These are phyloP conservation scores for Blastocystis sp. DNA, from an alignment of 352 stramenopile genomes.

Conservation along the genomic window DNA sequence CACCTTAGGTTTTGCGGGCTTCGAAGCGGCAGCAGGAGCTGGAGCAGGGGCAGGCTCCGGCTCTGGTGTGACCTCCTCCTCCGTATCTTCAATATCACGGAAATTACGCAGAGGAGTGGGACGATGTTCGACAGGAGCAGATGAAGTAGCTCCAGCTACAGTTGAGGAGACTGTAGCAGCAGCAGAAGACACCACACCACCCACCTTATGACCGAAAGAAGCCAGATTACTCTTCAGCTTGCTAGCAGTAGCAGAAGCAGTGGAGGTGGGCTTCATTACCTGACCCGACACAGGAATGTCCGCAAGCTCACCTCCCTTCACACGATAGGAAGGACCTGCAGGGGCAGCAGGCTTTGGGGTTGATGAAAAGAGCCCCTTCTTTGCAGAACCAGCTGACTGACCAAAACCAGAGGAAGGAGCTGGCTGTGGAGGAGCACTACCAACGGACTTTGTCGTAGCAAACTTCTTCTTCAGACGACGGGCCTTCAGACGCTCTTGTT, in stretches of 20 bases:
- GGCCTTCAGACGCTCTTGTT: constrained; percentile 64
- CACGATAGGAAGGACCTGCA: constrained; percentile 26
- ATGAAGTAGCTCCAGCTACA: neutral
- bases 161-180: constrained; percentile 14
- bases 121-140: neutral
- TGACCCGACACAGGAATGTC: constrained; percentile 34
- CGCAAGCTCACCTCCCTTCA: constrained; percentile 29
- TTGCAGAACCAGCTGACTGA: neutral
- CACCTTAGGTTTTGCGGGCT: constrained; percentile 33
- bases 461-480: constrained; percentile 67
- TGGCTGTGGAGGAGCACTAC: neutral
- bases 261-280: constrained; percentile 27
- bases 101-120: constrained; percentile 45
- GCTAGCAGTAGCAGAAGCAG: neutral
- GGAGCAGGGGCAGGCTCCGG: constrained; percentile 45
- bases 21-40: neutral
- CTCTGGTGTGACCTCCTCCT: neutral
- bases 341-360: neutral
- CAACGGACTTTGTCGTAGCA: constrained; percentile 21
- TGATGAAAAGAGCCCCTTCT: constrained; percentile 49
- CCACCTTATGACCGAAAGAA: constrained; percentile 52
- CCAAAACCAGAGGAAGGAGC: constrained; percentile 7
- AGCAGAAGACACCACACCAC: constrained; percentile 10
- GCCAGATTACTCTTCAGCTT: constrained; percentile 54
- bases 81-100: constrained; percentile 25